Base-by-base conservation (phyloP, 495 filamentous ascomycete species). In the Hypomontagnella monticulosa region DNA sequence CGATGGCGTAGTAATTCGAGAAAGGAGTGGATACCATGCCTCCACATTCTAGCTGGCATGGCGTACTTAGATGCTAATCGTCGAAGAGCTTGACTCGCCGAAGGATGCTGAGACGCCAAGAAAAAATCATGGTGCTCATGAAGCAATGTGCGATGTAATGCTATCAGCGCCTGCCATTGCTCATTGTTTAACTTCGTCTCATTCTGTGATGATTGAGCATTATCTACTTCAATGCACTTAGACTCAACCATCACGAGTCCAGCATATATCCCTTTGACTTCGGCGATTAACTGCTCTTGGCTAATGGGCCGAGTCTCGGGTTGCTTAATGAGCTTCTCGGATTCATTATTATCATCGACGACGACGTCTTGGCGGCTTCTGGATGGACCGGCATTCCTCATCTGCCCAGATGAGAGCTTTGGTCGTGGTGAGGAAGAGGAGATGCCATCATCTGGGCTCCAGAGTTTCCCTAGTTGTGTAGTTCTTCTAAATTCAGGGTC, bases 41-140 rank as follows among this genome's bases (percentile, higher is more conserved):
- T 81, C 92, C 92, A 96, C 87, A 96, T 92, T 2, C 92, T 75
- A 1, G 89, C 89, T 0, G 92, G 90, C 90, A 96, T 93, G 3
- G 84, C 84, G 64, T 93, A 93, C 56, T 90, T 91, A 1, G 85
- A 81, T 1, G 91, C 87, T 3, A 94, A 66, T 9, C 79, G 72
- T 47, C 83, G 75, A 1, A 95, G 60, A 8, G 84, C 83, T 1
- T 78, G 78, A 41, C 79, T 87, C 0, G 91, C 89, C 0, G 85
- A 85, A 0, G 90, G 91, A 69, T 94, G 91, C 57, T 93, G 90
- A 0, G 85, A 88, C 0, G 90, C 91, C 1, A 94, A 73, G 52
- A 95, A 89, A 67, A 94, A 93, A 60, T 93, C 91, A 62, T 94
- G 89, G 59, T 93, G 88, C 57, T 94, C 91, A 59, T 92, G 84